phyloP scores from a whole-genome alignment of 495 filamentous ascomycete species.

The Hypoxylon crocopeplum region DNA sequence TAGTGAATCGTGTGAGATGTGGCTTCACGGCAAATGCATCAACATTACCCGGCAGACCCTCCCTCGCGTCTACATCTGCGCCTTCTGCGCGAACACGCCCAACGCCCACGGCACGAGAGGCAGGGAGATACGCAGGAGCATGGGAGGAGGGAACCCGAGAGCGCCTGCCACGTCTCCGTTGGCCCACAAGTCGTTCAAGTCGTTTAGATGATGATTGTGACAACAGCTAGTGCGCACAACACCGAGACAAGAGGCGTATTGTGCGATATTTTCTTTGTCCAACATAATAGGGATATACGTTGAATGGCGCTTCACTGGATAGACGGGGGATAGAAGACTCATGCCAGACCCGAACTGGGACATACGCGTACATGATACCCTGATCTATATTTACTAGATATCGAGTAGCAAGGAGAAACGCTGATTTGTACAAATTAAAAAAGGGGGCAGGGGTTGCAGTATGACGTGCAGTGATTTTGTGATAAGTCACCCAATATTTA shows the following conservation, averaged over 20 bases:
- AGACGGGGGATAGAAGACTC: conserved; percentile 21
- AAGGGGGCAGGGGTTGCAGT: not conserved
- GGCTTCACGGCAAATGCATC: conserved; percentile 81
- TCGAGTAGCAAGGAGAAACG: conserved; percentile 30
- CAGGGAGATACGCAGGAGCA: conserved; percentile 57
- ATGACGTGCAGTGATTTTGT: conserved; percentile 13
- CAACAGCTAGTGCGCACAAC: not conserved
- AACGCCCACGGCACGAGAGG: conserved; percentile 60
- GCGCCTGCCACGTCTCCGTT: conserved; percentile 62
- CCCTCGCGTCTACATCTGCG: conserved; percentile 79
- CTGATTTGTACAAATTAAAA: conserved; percentile 8
- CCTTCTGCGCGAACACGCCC: conserved; percentile 80
- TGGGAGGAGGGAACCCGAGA: conserved; percentile 36
- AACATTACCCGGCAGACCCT: conserved; percentile 69
- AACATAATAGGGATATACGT: conserved; percentile 18
- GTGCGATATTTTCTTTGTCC: conserved; percentile 7
- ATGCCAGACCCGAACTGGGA: conserved; percentile 16
- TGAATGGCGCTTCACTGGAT: conserved; percentile 24
- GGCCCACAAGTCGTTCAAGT: conserved; percentile 71
- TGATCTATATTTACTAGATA: conserved; percentile 27
- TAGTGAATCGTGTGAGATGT: conserved; percentile 87
- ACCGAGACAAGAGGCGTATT: conserved; percentile 1
- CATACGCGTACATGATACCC: conserved; percentile 33
- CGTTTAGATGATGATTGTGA: conserved; percentile 51
- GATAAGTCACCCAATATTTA: conserved; percentile 18